Evolutionary conservation across 2,329 filamentous ascomycete species (phyloP).

Genomic region (Aureobasidium sp.): DNA sequence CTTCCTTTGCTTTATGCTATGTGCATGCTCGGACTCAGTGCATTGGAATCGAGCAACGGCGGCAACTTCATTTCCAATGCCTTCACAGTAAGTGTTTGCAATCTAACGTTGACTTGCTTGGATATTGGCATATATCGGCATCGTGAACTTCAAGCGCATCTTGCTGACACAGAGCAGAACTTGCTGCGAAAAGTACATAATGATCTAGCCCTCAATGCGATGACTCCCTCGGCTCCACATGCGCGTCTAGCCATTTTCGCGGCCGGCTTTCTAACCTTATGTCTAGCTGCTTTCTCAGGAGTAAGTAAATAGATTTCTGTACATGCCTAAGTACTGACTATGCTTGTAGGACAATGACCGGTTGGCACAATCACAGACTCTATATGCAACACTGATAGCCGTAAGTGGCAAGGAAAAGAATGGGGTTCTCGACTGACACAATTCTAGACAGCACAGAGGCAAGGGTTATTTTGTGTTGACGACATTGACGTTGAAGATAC

Average conservation of each 20-base stretch:
- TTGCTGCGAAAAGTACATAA: constrained; percentile 35
- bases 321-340: background rate
- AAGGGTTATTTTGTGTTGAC: constrained; percentile 44
- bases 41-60: constrained; percentile 46
- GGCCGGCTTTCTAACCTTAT: constrained; percentile 42
- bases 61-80: constrained; percentile 43
- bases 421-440: constrained; percentile 17
- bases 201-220: constrained; percentile 38
- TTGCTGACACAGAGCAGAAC: constrained; percentile 20
- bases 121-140: constrained; percentile 14
- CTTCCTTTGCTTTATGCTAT: constrained; percentile 44
- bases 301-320: constrained; percentile 25
- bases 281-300: constrained; percentile 44
- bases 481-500: constrained; percentile 42
- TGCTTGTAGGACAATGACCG: constrained; percentile 29
- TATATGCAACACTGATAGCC: constrained; percentile 45
- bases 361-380: constrained; percentile 44
- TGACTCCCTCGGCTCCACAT: constrained; percentile 34
- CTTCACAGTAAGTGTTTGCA: constrained; percentile 31
- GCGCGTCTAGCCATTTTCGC: constrained; percentile 42
- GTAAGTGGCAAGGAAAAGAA: constrained; percentile 22
- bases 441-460: constrained; percentile 40
- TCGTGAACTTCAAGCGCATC: background rate
- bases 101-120: constrained; percentile 15
- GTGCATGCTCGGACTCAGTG: constrained; percentile 47